phyloP scores from a whole-genome alignment of 495 filamentous ascomycete genomes.

The Penicillium lagena region DNA sequence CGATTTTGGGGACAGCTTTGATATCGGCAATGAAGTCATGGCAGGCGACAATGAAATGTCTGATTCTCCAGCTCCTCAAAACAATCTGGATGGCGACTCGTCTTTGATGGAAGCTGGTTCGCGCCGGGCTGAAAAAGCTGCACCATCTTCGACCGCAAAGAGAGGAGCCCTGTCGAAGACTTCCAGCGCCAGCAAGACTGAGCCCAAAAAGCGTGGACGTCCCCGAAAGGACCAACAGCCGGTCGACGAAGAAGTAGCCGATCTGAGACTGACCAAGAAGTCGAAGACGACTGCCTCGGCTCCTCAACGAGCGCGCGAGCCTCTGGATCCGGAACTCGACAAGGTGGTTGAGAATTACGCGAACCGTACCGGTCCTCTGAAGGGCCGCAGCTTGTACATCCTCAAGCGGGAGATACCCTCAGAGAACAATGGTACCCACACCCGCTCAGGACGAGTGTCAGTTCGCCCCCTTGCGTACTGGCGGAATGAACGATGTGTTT shows the following conservation, averaged over 20 bases:
- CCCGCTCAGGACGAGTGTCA: conserved; percentile 50
- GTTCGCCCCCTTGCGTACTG: conserved; percentile 80
- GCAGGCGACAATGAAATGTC: conserved; percentile 13
- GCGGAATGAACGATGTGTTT: conserved; percentile 75
- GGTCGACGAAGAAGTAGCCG: conserved; percentile 13
- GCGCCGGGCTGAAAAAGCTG: conserved; percentile 2
- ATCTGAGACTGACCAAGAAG: conserved; percentile 30
- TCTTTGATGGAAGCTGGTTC: conserved; percentile 5
- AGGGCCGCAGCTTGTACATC: conserved; percentile 59
- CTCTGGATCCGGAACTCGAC: conserved; percentile 29
- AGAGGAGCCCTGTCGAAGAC: conserved; percentile 10
- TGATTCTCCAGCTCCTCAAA: conserved; percentile 45
- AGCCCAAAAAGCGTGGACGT: conserved; percentile 25
- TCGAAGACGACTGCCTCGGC: conserved; percentile 15
- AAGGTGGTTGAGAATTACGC: conserved; percentile 37
- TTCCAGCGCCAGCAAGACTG: conserved; percentile 2
- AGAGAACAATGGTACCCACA: conserved; percentile 39
- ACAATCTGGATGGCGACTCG: conserved; percentile 51
- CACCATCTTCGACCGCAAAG: conserved; percentile 4
- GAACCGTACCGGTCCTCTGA: conserved; percentile 38
- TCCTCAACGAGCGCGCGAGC: conserved; percentile 8
- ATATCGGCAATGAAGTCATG: conserved; percentile 20
- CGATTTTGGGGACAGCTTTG: conserved; percentile 21
- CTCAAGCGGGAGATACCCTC: conserved; percentile 61
- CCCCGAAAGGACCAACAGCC: conserved; percentile 22